Evolutionary conservation across 257 asterid species (phyloP).

Genomic region (Cordia subcordata): DNA sequence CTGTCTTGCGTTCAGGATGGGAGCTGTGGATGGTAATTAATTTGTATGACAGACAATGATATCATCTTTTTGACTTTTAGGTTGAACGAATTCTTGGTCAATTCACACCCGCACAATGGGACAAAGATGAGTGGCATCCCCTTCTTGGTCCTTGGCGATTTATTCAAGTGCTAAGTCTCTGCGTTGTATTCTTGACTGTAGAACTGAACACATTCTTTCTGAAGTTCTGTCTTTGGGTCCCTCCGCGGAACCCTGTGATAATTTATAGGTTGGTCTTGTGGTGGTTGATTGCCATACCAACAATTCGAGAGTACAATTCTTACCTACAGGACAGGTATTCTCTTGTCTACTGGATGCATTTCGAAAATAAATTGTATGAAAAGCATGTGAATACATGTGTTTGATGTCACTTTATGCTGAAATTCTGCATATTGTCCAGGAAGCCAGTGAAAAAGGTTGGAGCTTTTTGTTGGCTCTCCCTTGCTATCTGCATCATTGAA

Average conservation of each 20-base stretch:
- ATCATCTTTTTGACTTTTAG: slow-evolving; percentile 28
- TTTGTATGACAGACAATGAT: background rate
- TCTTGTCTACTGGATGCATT: background rate
- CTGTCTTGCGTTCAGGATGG: too few relatives aligned
- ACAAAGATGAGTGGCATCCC: slow-evolving; percentile 99
- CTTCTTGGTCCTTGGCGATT: slow-evolving; percentile 93
- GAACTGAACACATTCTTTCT: slow-evolving; percentile 91
- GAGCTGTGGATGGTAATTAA: background rate
- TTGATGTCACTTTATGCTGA: slow-evolving; percentile 8
- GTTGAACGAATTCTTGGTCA: slow-evolving; percentile 86
- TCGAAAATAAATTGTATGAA: too few relatives aligned
- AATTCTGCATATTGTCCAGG: slow-evolving; percentile 38
- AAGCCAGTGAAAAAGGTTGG: slow-evolving; percentile 83
- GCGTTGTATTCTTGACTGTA: slow-evolving; percentile 79
- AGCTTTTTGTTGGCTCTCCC: slow-evolving; percentile 86
- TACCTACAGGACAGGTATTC: slow-evolving; percentile 85
- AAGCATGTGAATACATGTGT: slow-evolving; percentile 21
- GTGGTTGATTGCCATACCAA: slow-evolving; percentile 97
- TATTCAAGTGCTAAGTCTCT: slow-evolving; percentile 81
- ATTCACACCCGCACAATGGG: slow-evolving; percentile 95
- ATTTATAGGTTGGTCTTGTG: slow-evolving; percentile 72
- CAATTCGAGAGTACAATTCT: slow-evolving; percentile 92
- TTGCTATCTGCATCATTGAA: slow-evolving; percentile 91
- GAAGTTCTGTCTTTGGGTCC: slow-evolving; percentile 95
- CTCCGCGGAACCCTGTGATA: slow-evolving; percentile 86